Percentiles rank a stretch among this genome's conserved stretches.
These are phyloP conservation scores for Allium cepa DNA, from an alignment of 106 monocot species.

Conservation along the genomic window DNA sequence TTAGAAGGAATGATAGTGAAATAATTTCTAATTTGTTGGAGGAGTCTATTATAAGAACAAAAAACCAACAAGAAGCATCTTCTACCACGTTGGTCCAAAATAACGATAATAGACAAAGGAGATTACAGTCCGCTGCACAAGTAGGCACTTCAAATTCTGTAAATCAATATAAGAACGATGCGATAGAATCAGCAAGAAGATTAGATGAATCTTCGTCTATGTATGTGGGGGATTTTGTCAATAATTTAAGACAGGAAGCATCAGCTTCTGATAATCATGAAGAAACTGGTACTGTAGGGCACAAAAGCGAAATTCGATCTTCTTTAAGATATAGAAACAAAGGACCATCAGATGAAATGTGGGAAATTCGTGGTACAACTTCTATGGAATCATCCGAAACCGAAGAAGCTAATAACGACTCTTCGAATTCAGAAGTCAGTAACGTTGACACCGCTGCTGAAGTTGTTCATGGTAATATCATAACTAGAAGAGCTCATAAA, in stretches of 20 bases:
- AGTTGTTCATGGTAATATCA: constrained; percentile 21
- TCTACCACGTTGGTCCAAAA: constrained; percentile 1
- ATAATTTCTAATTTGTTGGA: constrained; percentile 9
- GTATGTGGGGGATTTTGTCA: constrained; percentile 25
- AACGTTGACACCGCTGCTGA: constrained; percentile 4
- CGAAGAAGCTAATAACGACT: constrained; percentile 22
- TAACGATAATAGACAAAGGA: not conserved
- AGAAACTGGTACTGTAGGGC: not conserved
- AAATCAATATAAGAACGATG: constrained; percentile 1
- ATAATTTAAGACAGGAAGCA: constrained; percentile 19
- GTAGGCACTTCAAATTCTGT: constrained; percentile 2
- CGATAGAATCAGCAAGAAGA: constrained; percentile 11
- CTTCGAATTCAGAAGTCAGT: constrained; percentile 11
- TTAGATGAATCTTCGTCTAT: constrained; percentile 16
- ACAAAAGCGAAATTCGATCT: constrained; percentile 19
- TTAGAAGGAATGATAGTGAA: constrained; percentile 3
- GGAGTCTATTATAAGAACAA: constrained; percentile 4
- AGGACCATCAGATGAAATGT: constrained; percentile 73
- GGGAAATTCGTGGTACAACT: constrained; percentile 33
- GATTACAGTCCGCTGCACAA: not conserved
- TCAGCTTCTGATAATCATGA: not conserved
- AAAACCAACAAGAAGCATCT: constrained; percentile 9
- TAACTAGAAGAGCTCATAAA: constrained; percentile 38
- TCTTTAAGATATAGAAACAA: constrained; percentile 23
- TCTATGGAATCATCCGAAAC: constrained; percentile 20